These are phyloP conservation scores for Eudorina sp. DNA, from an alignment of 139 green algal species.

Conservation along the genomic window DNA sequence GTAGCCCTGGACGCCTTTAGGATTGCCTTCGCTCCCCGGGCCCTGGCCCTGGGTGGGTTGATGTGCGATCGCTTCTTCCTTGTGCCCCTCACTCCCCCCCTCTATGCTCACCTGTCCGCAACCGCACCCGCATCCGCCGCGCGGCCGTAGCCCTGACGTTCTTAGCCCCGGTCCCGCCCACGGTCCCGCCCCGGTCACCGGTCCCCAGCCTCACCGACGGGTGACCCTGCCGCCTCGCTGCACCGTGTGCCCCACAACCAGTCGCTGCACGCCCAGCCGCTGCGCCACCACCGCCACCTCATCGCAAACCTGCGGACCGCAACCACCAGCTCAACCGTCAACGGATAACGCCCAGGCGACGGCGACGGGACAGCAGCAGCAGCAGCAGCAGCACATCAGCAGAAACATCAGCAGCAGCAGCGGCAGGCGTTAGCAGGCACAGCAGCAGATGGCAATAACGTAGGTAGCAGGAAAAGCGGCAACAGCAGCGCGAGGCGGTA, in stretches of 20 bases:
- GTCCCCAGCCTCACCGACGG: background rate
- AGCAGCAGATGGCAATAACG: background rate
- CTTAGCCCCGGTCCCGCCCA: background rate
- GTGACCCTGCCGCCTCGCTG: conserved; percentile 20
- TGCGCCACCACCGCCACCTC: conserved; percentile 23
- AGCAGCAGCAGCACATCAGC: background rate
- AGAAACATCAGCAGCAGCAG: background rate
- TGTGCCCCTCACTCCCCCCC: background rate
- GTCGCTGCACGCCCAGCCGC: conserved; percentile 24
- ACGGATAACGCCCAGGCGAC: too few relatives aligned
- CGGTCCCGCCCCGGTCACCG: background rate
- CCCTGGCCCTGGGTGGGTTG: background rate
- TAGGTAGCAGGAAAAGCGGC: background rate
- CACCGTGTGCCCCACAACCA: conserved; percentile 55
- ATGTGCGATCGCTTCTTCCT: background rate
- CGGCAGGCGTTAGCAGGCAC: background rate
- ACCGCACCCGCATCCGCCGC: too few relatives aligned
- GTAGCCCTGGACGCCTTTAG: too few relatives aligned
- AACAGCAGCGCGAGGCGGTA: too few relatives aligned
- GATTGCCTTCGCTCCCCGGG: too few relatives aligned
- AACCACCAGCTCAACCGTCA: too few relatives aligned
- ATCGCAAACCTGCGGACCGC: conserved; percentile 16
- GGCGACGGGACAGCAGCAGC: too few relatives aligned
- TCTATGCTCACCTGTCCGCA: background rate
- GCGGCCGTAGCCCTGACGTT: too few relatives aligned